Evolutionary conservation across 805 yeast genomes (phyloP).

Genomic region (Candida berthetii): DNA sequence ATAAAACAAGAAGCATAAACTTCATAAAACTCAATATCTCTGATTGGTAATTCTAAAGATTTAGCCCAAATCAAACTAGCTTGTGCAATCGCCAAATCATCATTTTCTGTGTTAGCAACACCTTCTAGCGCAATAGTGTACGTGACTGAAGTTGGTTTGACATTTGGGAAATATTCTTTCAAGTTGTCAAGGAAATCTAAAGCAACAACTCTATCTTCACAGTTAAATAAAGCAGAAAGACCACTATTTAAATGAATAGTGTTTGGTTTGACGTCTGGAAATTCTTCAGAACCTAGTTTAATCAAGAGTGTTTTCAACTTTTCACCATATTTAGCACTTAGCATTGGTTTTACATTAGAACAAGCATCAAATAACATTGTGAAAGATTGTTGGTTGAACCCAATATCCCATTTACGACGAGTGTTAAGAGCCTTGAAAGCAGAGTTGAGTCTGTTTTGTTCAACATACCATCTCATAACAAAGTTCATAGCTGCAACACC

Average conservation of each 20-base stretch:
- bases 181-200: slow-evolving; percentile 30
- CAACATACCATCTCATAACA: slow-evolving; percentile 45
- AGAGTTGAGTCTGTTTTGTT: slow-evolving; percentile 31
- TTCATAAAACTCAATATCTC: slow-evolving; percentile 9
- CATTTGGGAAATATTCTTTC: slow-evolving; percentile 10
- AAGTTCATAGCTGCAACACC: slow-evolving; percentile 62
- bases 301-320: slow-evolving; percentile 26
- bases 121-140: slow-evolving; percentile 20
- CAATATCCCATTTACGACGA: slow-evolving; percentile 54
- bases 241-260: slow-evolving; percentile 40
- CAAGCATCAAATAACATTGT: slow-evolving; percentile 42
- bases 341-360: slow-evolving; percentile 23
- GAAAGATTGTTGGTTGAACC: slow-evolving; percentile 40
- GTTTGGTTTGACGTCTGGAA: slow-evolving; percentile 22
- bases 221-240: slow-evolving; percentile 35
- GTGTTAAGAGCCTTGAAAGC: slow-evolving; percentile 40
- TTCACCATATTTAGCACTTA: slow-evolving; percentile 28
- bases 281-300: slow-evolving; percentile 19
- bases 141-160: slow-evolving; percentile 28
- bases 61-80: slow-evolving; percentile 9
- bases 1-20: slow-evolving; percentile 11
- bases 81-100: slow-evolving; percentile 3
- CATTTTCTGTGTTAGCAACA: slow-evolving; percentile 9
- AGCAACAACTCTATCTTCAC: slow-evolving; percentile 29
- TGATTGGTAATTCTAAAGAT: slow-evolving; percentile 6